These are phyloP conservation scores for Fusarium veterinarium DNA, from an alignment of 2,329 filamentous ascomycete genomes.

Conservation along the genomic window DNA sequence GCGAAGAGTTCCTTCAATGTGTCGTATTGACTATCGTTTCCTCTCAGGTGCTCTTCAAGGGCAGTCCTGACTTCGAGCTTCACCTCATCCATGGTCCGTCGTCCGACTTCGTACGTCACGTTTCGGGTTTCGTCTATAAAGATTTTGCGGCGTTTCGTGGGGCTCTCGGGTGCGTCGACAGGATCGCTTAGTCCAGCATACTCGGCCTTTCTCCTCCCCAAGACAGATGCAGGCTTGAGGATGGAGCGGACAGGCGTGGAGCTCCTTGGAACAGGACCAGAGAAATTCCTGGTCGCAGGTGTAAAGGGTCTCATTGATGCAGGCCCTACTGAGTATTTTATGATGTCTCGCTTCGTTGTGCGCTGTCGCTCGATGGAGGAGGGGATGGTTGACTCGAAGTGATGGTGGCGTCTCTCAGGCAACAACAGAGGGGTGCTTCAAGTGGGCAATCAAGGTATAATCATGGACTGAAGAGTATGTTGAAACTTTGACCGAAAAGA, in stretches of 20 bases:
- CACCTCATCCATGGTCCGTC: constrained; percentile 64
- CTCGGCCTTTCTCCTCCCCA: constrained; percentile 58
- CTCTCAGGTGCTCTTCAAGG: constrained; percentile 66
- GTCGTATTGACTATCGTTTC: constrained; percentile 70
- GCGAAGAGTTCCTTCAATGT: constrained; percentile 69
- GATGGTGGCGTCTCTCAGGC: constrained; percentile 43
- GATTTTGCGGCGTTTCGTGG: constrained; percentile 67
- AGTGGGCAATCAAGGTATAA: constrained; percentile 33
- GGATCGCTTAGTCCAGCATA: constrained; percentile 57
- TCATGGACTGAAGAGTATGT: constrained; percentile 40
- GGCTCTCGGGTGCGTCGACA: constrained; percentile 55
- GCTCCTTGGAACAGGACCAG: constrained; percentile 49
- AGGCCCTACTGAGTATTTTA: constrained; percentile 11
- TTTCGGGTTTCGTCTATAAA: constrained; percentile 69
- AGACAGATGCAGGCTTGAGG: constrained; percentile 59
- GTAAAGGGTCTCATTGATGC: constrained; percentile 48
- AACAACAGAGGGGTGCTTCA: constrained; percentile 40
- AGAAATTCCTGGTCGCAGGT: constrained; percentile 49
- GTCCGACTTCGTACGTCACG: constrained; percentile 65
- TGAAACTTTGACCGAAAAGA: constrained; percentile 31
- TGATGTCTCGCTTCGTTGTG: constrained; percentile 22
- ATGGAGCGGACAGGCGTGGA: constrained; percentile 64
- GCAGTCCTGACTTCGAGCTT: constrained; percentile 66
- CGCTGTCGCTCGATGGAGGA: constrained; percentile 9
- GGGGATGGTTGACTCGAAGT: constrained; percentile 11